phyloP scores from a whole-genome alignment of 345 rosid genomes.

The Citrus mangshanensis region DNA sequence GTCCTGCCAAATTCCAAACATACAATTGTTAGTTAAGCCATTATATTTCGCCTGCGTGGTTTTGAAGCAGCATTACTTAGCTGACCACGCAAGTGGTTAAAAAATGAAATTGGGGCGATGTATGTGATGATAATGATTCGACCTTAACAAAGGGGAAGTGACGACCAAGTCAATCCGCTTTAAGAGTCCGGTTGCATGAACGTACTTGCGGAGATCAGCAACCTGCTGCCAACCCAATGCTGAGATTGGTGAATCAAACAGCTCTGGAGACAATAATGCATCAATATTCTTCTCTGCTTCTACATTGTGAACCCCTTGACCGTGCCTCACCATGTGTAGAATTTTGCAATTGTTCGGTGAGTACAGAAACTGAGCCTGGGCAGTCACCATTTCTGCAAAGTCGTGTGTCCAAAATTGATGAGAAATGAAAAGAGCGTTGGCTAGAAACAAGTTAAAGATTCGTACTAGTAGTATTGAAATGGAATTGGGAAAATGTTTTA shows the following conservation, averaged over 20 bases:
- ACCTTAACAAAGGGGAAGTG: constrained; percentile 62
- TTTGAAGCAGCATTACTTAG: too few relatives aligned
- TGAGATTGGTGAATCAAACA: constrained; percentile 4
- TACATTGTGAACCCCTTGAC: constrained; percentile 9
- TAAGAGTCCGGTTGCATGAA: constrained; percentile 37
- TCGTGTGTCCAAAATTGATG: background rate
- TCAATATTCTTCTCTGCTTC: constrained; percentile 12
- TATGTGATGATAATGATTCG: background rate
- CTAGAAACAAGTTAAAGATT: background rate
- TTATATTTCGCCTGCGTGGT: too few relatives aligned
- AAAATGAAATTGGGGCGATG: background rate
- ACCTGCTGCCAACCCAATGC: constrained; percentile 30
- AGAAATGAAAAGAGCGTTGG: too few relatives aligned
- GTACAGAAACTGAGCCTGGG: constrained; percentile 7
- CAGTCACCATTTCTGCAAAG: constrained; percentile 20
- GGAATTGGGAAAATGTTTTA: background rate
- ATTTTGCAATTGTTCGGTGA: constrained; percentile 1
- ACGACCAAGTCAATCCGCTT: constrained; percentile 56
- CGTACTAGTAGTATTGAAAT: too few relatives aligned
- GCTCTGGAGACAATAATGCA: constrained; percentile 3
- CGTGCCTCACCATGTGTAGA: constrained; percentile 15
- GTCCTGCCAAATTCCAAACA: constrained; percentile 33
- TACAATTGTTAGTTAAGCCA: too few relatives aligned
- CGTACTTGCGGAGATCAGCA: constrained; percentile 57
- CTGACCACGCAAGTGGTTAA: too few relatives aligned